Base-by-base conservation (phyloP, 306 rosid genomes). In the Corylus avellana region DNA sequence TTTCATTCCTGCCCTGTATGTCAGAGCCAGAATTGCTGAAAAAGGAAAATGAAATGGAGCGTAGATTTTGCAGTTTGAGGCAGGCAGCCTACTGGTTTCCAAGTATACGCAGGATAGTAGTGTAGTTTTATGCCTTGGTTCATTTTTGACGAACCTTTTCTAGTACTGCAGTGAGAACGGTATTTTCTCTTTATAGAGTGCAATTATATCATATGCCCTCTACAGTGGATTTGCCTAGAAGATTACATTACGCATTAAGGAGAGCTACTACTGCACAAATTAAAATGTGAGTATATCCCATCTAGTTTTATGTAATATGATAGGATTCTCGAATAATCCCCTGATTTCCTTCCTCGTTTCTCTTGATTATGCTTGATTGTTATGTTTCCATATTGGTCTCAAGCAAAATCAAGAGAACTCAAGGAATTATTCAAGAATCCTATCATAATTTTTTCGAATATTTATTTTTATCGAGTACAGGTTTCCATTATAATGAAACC, bases 11-110 rank as follows among this genome's bases (percentile, higher is more conserved):
- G 70, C 83, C 70, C 75, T 77, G 35, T 84, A 86, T 53, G 81
- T 51, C 79, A 32, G 72, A 89, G 91, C 83, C 80, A 79, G 78
- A 86, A 77, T 81, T 81, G 85, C 80, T 81, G 82, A 37, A 56
- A 85, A 81, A 87, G 72, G 84, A 78, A 77, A 84, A 82, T 77
- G 85, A 85, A 76, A 86, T 79, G 87, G 83, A 85, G 85, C 90
- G 57, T 84, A 79, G 64, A 61, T 76, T 71, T 81, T 84, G 83
- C 86, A 42, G 81, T 84, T 84, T 84, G 75, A 77, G 86, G 89
- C 86, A 78, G 86, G 88, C 86, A 81, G 1, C 77, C 83, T 74
- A 32, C 80, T 84, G 84, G 77, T 77, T 83, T 79, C 75, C 69
- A 78, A 80, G 90, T 82, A 81, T 88, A 80, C 67, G 81, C 77